phyloP scores from a whole-genome alignment of 2,329 filamentous ascomycete species.

The Sporothrix sp. region DNA sequence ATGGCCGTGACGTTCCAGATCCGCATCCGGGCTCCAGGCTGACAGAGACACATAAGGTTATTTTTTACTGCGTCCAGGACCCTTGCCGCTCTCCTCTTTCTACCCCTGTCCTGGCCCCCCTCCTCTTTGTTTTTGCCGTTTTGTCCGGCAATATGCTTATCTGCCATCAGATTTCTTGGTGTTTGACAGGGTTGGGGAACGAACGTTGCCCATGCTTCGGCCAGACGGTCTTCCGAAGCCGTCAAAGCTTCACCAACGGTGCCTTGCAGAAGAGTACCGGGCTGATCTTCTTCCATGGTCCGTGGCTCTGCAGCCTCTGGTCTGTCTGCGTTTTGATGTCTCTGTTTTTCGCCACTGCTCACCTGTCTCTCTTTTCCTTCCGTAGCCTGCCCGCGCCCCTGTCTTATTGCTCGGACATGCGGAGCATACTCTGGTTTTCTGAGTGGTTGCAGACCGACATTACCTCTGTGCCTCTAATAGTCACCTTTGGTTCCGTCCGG shows the following conservation, averaged over 20 bases:
- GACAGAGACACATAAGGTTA: constrained; percentile 17
- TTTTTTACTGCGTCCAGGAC: background rate
- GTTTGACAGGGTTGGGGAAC: background rate
- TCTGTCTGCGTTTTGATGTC: too few species aligned
- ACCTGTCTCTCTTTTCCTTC: background rate
- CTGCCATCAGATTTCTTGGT: background rate
- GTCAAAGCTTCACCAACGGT: background rate
- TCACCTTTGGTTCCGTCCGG: constrained; percentile 22
- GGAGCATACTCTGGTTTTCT: too few species aligned
- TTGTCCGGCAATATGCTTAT: background rate
- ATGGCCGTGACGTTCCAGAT: too few species aligned
- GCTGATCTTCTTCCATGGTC: background rate
- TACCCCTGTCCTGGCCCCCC: too few species aligned
- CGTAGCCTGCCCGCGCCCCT: background rate
- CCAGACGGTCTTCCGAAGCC: constrained; percentile 7
- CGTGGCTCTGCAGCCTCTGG: too few species aligned
- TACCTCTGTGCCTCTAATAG: constrained; percentile 13
- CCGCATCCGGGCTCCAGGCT: constrained; percentile 13
- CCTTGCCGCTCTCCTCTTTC: background rate
- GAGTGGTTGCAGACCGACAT: too few species aligned
- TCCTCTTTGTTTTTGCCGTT: too few species aligned
- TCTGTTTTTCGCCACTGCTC: too few species aligned
- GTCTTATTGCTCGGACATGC: too few species aligned
- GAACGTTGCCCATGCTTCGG: constrained; percentile 1
- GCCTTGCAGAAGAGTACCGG: too few species aligned